Evolutionary conservation across 2,329 filamentous ascomycete species (phyloP).

Genomic region (Cladophialophora carrionii): DNA sequence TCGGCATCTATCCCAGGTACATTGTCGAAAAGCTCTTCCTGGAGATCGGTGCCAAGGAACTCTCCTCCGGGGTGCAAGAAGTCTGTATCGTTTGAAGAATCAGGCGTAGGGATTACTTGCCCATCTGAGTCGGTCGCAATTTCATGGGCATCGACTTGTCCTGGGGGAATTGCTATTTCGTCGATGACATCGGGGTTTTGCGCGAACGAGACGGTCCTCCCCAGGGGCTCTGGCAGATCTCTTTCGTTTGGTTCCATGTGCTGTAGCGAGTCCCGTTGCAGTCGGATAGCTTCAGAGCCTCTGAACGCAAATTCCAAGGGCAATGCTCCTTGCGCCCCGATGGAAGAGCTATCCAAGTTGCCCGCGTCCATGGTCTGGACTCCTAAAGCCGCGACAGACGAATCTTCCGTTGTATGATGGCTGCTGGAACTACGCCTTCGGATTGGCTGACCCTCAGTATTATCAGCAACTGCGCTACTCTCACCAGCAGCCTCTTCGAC

Average conservation of each 20-base stretch:
- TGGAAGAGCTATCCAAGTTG: constrained; percentile 7
- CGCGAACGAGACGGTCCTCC: constrained; percentile 8
- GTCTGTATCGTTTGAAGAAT: constrained; percentile 20
- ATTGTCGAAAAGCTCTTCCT: neutral
- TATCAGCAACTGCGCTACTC: constrained; percentile 11
- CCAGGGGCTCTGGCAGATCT: neutral
- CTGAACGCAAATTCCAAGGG: neutral
- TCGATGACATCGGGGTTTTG: neutral
- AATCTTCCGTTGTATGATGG: neutral
- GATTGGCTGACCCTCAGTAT: constrained; percentile 17
- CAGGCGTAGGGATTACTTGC: constrained; percentile 20
- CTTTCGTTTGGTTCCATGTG: neutral
- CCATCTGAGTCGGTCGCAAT: constrained; percentile 23
- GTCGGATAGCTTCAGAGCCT: neutral
- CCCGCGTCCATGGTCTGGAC: neutral
- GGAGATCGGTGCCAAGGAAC: neutral
- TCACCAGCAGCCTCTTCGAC: constrained; percentile 14
- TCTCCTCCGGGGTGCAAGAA: neutral
- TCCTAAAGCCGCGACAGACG: constrained; percentile 7
- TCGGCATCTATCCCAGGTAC: neutral
- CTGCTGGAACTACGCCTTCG: constrained; percentile 15
- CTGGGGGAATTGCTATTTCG: neutral
- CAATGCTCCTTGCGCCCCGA: neutral
- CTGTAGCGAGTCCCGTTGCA: neutral
- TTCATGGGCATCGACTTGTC: neutral